phyloP scores from a whole-genome alignment of 2,329 filamentous ascomycete genomes.

The Trichoderma sp. region DNA sequence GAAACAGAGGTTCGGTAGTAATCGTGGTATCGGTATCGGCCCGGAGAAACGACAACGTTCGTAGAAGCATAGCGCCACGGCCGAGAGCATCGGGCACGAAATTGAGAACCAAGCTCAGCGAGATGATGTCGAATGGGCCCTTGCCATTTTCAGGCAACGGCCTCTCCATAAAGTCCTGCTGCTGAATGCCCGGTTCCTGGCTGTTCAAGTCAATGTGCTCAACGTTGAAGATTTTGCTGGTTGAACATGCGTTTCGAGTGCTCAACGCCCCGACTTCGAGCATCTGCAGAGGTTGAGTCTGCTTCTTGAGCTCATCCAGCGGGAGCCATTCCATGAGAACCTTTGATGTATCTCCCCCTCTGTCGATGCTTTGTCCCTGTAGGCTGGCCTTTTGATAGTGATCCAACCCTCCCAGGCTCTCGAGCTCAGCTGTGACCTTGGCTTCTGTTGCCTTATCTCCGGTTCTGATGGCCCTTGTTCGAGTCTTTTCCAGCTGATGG shows the following conservation, averaged over 20 bases:
- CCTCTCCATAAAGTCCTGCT: conserved; percentile 93
- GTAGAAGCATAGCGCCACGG: conserved; percentile 80
- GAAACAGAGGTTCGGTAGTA: conserved; percentile 44
- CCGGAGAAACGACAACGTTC: conserved; percentile 69
- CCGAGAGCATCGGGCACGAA: conserved; percentile 76
- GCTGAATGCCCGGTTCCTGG: conserved; percentile 73
- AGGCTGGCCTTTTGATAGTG: conserved; percentile 66
- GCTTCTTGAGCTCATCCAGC: conserved; percentile 28
- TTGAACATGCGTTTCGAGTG: conserved; percentile 78
- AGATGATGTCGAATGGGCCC: conserved; percentile 83
- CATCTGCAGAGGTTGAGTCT: conserved; percentile 52
- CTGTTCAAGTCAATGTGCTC: conserved; percentile 88
- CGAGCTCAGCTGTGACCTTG: conserved; percentile 51
- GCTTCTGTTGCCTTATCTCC: conserved; percentile 50
- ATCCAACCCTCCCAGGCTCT: conserved; percentile 57
- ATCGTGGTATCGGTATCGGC: conserved; percentile 19
- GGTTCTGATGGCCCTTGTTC: conserved; percentile 51
- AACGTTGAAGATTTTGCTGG: conserved; percentile 66
- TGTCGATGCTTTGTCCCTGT: conserved; percentile 63
- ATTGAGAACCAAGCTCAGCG: conserved; percentile 88
- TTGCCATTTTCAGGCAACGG: conserved; percentile 62
- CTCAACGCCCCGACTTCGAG: conserved; percentile 89
- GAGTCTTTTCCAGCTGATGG: conserved; percentile 63
- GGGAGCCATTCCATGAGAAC: conserved; percentile 63
- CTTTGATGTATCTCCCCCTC: conserved; percentile 65